A percentile compares a stretch with the other conserved stretches of the same genome.
phyloP scores from a whole-genome alignment of 345 rosid genomes.

The Draba incana region DNA sequence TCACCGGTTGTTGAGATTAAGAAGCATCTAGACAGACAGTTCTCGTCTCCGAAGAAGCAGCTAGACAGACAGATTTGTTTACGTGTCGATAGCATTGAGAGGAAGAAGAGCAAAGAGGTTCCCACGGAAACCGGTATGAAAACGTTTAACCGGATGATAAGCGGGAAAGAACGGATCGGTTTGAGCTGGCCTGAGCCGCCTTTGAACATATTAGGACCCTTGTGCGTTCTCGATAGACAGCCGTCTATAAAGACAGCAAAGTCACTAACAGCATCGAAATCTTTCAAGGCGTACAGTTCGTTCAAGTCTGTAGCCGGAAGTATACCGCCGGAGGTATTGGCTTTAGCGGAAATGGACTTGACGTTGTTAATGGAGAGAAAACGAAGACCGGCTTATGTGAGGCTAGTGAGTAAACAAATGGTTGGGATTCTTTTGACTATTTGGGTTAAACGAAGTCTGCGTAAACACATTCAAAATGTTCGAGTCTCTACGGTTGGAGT shows the following conservation, averaged over 20 bases:
- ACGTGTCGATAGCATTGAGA: constrained; percentile 45
- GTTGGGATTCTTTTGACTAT: constrained; percentile 83
- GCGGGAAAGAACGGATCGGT: constrained; percentile 75
- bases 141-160: constrained; percentile 58
- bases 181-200: constrained; percentile 95
- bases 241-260: constrained; percentile 59
- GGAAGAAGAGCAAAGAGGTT: constrained; percentile 33
- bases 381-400: constrained; percentile 71
- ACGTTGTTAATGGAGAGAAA: constrained; percentile 68
- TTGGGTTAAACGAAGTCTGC: constrained; percentile 87
- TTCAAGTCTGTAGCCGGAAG: constrained; percentile 58
- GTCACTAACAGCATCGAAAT: constrained; percentile 58
- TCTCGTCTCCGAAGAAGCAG: constrained; percentile 56
- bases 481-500: constrained; percentile 92
- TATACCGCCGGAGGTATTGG: constrained; percentile 48
- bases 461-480: constrained; percentile 79
- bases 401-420: constrained; percentile 95
- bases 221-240: constrained; percentile 62
- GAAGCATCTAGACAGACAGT: constrained; percentile 51
- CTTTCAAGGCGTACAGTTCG: constrained; percentile 62
- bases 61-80: constrained; percentile 68
- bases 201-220: constrained; percentile 58
- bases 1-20: constrained; percentile 43
- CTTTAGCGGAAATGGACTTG: constrained; percentile 68
- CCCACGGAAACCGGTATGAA: constrained; percentile 29